Percentiles rank a stretch among this genome's conserved stretches.
phyloP scores from a whole-genome alignment of 1,284 basidiomycete genomes.

The Marasmius oreades region DNA sequence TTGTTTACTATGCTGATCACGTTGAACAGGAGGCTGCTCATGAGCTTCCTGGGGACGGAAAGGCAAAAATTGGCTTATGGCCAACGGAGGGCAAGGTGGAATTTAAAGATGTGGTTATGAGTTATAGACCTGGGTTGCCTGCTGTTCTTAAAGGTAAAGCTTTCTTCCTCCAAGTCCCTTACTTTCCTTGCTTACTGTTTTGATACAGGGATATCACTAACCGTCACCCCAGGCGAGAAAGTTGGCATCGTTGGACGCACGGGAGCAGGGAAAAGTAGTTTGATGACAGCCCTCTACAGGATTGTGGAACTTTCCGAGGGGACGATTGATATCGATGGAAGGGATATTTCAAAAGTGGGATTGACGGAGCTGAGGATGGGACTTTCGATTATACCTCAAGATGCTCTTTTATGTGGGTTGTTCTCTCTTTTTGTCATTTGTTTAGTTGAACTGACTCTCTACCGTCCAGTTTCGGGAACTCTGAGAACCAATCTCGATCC shows the following conservation, averaged over 20 bases:
- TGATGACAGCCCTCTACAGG: constrained; percentile 45
- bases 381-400: constrained; percentile 90
- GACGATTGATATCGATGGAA: constrained; percentile 60
- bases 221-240: constrained; percentile 76
- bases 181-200: background rate
- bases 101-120: constrained; percentile 60
- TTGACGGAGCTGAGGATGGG: constrained; percentile 60
- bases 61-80: constrained; percentile 64
- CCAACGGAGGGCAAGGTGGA: constrained; percentile 61
- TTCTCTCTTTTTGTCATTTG: constrained; percentile 4
- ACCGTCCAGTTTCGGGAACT: constrained; percentile 64
- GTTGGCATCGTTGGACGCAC: constrained; percentile 81
- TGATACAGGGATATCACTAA: constrained; percentile 48
- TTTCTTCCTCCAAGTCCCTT: background rate
- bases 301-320: constrained; percentile 66
- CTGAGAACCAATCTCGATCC: constrained; percentile 81
- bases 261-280: constrained; percentile 67
- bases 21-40: constrained; percentile 80
- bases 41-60: constrained; percentile 54
- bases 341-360: constrained; percentile 68
- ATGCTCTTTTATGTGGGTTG: constrained; percentile 50
- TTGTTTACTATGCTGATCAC: constrained; percentile 74
- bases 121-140: constrained; percentile 71
- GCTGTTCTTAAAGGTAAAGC: constrained; percentile 55
- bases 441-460: constrained; percentile 13